Evolutionary conservation across 805 yeast genomes (phyloP).

Genomic region (Candida nemodendra): DNA sequence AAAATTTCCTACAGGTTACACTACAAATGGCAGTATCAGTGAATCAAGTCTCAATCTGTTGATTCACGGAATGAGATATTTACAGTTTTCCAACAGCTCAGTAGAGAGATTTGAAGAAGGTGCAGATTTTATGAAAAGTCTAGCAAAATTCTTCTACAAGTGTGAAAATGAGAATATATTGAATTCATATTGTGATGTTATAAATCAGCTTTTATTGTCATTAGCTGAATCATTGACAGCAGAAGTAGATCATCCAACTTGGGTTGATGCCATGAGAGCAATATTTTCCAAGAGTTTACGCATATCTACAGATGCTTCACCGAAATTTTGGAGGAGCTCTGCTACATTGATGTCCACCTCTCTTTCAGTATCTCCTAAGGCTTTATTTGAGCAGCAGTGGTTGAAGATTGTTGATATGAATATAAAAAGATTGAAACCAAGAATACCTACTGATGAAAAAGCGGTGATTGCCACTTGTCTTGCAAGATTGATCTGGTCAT

Average conservation of each 20-base stretch:
- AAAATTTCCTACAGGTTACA: constrained; percentile 58
- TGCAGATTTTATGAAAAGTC: constrained; percentile 83
- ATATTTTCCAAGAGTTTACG: constrained; percentile 51
- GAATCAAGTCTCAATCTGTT: constrained; percentile 64
- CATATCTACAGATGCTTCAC: constrained; percentile 42
- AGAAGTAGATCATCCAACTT: constrained; percentile 92
- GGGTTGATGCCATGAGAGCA: constrained; percentile 77
- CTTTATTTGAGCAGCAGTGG: constrained; percentile 75
- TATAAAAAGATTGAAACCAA: constrained; percentile 62
- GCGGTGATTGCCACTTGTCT: constrained; percentile 61
- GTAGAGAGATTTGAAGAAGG: constrained; percentile 88
- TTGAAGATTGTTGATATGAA: constrained; percentile 60
- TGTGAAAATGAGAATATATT: constrained; percentile 65
- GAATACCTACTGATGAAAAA: constrained; percentile 46
- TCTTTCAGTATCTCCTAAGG: constrained; percentile 77
- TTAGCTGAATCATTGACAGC: constrained; percentile 85
- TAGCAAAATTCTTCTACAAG: constrained; percentile 75
- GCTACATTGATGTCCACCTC: constrained; percentile 68
- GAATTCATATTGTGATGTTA: constrained; percentile 81
- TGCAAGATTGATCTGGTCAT: constrained; percentile 85
- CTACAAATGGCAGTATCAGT: constrained; percentile 30
- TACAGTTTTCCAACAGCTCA: constrained; percentile 78
- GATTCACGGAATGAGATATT: constrained; percentile 88
- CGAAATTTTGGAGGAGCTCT: constrained; percentile 63
- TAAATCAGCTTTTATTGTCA: constrained; percentile 72